Evolutionary conservation across 2,329 filamentous ascomycete species (phyloP), one percentile per base, ranked within the genome.

Genomic region (Xylariaceae sp.): DNA sequence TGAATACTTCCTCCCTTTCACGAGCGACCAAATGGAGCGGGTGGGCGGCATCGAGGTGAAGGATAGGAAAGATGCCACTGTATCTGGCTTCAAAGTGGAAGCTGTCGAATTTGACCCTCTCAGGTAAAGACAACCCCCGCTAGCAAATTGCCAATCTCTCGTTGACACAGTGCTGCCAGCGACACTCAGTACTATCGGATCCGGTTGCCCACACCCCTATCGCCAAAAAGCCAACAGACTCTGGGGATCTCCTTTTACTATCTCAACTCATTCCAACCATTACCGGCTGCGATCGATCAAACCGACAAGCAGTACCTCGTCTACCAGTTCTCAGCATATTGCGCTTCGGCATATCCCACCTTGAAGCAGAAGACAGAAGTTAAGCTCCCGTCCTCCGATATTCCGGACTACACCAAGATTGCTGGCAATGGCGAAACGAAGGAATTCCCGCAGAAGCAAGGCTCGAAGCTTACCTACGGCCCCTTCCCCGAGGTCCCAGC

Each of bases 341-440:
- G 82, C 45, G 88, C 88, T 16, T 96, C 91, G 9, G 88, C 89
- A 59, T 99, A 99, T 78, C 77, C 82, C 18, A 97, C 92, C 14
- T 74, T 84, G 68, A 96, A 96, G 79, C 95, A 99, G 74, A 97
- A 97, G 85, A 98, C 95, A 40, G 96, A 98, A 76, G 77, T 99
- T 76, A 97, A 97, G 79, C 87, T 96, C 66, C 84, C 90, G 46
- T 89, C 85, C 52, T 78, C 83, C 61, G 88, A 90, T 66, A 82
- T 96, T 23, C 89, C 92, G 54, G 91, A 97, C 70, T 96, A 91
- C 75, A 96, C 91, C 51, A 87, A 84, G 61, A 82, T 96, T 18
- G 80, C 83, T 19, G 83, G 82, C 48, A 83, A 82, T 43, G 86
- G 84, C 60, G 80, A 83, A 51, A 85, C 89, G 65, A 69, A 73